Percentiles rank a stretch among this genome's conserved stretches.
These are phyloP conservation scores for Stellera chamaejasme DNA, from an alignment of 345 rosid genomes.

Conservation along the genomic window DNA sequence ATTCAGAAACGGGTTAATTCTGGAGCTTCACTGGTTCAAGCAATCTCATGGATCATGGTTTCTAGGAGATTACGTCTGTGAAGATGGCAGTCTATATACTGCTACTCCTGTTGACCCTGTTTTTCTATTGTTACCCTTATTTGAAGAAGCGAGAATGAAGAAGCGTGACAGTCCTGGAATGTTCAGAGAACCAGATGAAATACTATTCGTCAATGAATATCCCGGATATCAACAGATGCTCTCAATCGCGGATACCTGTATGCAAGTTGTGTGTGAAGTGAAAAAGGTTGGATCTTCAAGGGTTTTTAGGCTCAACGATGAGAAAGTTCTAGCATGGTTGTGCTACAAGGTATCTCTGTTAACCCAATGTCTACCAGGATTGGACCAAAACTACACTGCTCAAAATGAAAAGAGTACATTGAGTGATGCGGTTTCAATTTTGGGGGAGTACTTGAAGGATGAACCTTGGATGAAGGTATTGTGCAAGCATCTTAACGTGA, in stretches of 20 bases:
- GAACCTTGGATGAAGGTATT: slow-evolving; percentile 80
- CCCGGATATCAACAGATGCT: slow-evolving; percentile 59
- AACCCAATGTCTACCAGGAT: slow-evolving; percentile 37
- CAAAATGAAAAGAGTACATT: slow-evolving; percentile 63
- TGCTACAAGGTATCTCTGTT: slow-evolving; percentile 52
- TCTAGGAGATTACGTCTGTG: slow-evolving; percentile 65
- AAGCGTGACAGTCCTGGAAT: slow-evolving; percentile 72
- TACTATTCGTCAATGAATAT: slow-evolving; percentile 50
- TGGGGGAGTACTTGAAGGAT: slow-evolving; percentile 72
- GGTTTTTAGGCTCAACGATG: slow-evolving; percentile 77
- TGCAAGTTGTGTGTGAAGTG: slow-evolving; percentile 77
- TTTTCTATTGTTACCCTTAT: slow-evolving; percentile 69
- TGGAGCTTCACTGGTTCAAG: slow-evolving; percentile 85
- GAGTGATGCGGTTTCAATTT: slow-evolving; percentile 54
- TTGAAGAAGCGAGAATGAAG: slow-evolving; percentile 91
- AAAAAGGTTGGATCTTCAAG: slow-evolving; percentile 75
- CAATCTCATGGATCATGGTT: slow-evolving; percentile 87
- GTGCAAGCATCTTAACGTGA: slow-evolving; percentile 44
- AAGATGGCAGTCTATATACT: slow-evolving; percentile 73
- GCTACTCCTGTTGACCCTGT: slow-evolving; percentile 87
- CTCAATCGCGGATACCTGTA: slow-evolving; percentile 58
- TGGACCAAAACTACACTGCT: slow-evolving; percentile 79
- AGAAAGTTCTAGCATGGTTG: slow-evolving; percentile 78
- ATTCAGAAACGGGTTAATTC: slow-evolving; percentile 43
- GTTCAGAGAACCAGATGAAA: slow-evolving; percentile 86